Base-by-base conservation (phyloP, 2,329 filamentous ascomycete genomes). In the Trichoderma atroviride region DNA sequence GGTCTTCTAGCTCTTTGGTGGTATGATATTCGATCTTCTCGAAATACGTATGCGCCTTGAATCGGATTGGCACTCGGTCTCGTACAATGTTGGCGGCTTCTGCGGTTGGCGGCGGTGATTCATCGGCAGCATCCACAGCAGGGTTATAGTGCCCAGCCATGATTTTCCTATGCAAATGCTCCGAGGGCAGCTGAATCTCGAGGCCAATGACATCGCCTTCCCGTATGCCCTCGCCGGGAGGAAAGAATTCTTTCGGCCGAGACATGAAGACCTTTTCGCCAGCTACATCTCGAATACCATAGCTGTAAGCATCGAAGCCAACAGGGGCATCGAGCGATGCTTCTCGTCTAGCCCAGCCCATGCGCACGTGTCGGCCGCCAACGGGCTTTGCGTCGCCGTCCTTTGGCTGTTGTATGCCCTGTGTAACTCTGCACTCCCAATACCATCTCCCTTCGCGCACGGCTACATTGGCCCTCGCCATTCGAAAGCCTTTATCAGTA, bases 201-300 rank as follows among this genome's bases (percentile, higher is more conserved):
- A 99, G 84, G 4, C 96, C 96, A 69, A 99, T 92, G 11, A 99
- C 93, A 79, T 99, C 96, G 56, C 95, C 96, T 79, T 97, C 94
- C 56, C 87, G 86, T 63, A 98, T 89, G 68, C 93, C 88, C 78
- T 95, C 91, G 58, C 91, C 90, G 1, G 91, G 86, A 0, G 90
- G 89, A 72, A 94, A 94, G 80, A 97, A 95, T 73, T 94, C 92
- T 76, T 93, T 93, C n/a, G 94, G 94, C 60, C 95, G 89, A 72
- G 94, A 97, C 83, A 96, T 93, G 82, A 96, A 93, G 65, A 97
- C 92, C 71, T 95, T 95, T 78, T 98, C 94, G 24, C 96, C 96
- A 37, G 91, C 88, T 29, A 94, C 90, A 76, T 99, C 96, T 55
- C 94, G 91, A 69, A 98, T 88, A 57, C 92, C 95, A 78, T 98